Evolutionary conservation across 2,329 filamentous ascomycete species (phyloP).

Genomic region (Aulographum hederae): DNA sequence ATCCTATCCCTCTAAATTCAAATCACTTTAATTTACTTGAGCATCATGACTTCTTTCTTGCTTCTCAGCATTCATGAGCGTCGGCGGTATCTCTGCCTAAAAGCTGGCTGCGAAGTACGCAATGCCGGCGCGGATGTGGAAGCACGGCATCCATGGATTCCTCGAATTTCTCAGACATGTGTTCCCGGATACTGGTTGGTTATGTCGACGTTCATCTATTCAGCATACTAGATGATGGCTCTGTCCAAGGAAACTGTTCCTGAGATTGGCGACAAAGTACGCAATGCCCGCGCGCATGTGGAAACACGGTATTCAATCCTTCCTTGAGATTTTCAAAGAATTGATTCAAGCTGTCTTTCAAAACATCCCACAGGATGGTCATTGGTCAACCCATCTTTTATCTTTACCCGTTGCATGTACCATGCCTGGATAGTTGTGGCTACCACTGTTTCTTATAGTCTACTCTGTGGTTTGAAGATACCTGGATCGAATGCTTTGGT

Average conservation of each 20-base stretch:
- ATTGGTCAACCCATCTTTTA: too few species aligned
- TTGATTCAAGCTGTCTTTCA: too few species aligned
- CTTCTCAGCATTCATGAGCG: constrained; percentile 74
- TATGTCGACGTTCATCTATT: constrained; percentile 80
- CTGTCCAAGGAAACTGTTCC: constrained; percentile 72
- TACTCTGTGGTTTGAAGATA: constrained; percentile 63
- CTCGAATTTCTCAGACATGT: constrained; percentile 42
- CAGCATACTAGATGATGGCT: constrained; percentile 81
- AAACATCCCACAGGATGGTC: too few species aligned
- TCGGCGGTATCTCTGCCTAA: constrained; percentile 50
- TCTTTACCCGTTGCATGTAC: too few species aligned
- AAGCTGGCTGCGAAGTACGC: constrained; percentile 61
- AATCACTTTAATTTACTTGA: too few species aligned
- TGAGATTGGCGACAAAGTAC: constrained; percentile 58
- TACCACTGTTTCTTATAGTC: too few species aligned
- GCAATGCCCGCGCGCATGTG: constrained; percentile 89
- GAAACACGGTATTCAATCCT: constrained; percentile 78
- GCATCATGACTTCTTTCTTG: constrained; percentile 47
- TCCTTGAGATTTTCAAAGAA: constrained; percentile 45
- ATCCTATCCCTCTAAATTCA: too few species aligned
- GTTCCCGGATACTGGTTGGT: constrained; percentile 66
- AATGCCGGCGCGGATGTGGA: constrained; percentile 91
- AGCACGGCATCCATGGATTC: constrained; percentile 76
- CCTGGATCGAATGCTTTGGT: constrained; percentile 85
- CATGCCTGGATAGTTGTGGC: too few species aligned